phyloP scores from a whole-genome alignment of 805 yeast species.

The Debaryomyces hansenii region DNA sequence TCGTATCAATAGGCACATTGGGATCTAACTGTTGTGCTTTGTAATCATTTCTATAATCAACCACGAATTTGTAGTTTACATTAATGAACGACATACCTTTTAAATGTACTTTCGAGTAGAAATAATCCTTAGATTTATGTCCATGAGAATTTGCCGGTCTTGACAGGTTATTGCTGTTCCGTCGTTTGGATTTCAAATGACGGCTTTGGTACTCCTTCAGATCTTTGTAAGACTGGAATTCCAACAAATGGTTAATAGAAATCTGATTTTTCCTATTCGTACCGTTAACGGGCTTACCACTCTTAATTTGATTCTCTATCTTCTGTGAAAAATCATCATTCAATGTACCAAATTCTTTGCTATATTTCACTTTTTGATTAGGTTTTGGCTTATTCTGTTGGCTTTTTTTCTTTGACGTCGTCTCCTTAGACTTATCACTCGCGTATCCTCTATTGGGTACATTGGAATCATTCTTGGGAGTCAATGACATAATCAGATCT shows the following conservation, averaged over 20 bases:
- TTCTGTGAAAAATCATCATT: slow-evolving; percentile 9
- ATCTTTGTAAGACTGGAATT: slow-evolving; percentile 47
- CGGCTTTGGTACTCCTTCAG: slow-evolving; percentile 34
- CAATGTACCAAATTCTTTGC: not conserved
- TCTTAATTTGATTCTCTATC: slow-evolving; percentile 14
- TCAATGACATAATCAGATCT: not conserved
- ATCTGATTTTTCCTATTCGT: slow-evolving; percentile 13
- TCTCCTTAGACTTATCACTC: not conserved
- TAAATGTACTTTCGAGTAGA: slow-evolving; percentile 40
- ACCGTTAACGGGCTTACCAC: slow-evolving; percentile 9
- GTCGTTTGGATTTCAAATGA: slow-evolving; percentile 10
- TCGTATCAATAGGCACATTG: slow-evolving; percentile 64
- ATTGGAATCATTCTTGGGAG: not conserved
- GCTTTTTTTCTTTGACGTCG: not conserved
- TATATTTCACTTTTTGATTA: not conserved
- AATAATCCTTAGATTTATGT: slow-evolving; percentile 6
- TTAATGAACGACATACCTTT: slow-evolving; percentile 73
- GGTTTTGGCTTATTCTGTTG: not conserved
- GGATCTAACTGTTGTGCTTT: slow-evolving; percentile 67
- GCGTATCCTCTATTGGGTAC: not conserved
- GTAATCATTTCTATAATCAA: slow-evolving; percentile 62
- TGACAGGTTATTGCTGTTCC: slow-evolving; percentile 11
- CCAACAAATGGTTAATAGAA: slow-evolving; percentile 60
- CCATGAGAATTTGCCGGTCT: slow-evolving; percentile 1
- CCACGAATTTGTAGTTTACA: slow-evolving; percentile 79